Conservation (phyloP, 2,329 filamentous ascomycete genomes). For the Nemania sp. region DNA sequence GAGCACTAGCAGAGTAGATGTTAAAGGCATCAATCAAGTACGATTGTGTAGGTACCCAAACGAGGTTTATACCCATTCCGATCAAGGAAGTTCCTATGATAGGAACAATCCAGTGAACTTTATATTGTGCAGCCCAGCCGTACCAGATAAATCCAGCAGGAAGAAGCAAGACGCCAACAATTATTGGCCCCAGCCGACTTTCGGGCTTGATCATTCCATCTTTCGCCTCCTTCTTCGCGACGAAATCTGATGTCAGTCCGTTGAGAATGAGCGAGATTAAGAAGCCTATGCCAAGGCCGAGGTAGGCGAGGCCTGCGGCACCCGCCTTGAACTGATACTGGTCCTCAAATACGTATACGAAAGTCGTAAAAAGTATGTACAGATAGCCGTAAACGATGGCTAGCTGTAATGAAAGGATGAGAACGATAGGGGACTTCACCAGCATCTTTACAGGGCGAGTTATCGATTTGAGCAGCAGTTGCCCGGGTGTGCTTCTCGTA, state of each 20-base stretch:
- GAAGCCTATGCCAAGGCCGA: conserved; percentile 60
- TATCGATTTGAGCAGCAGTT: conserved; percentile 53
- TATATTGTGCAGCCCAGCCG: conserved; percentile 39
- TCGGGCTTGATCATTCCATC: conserved; percentile 37
- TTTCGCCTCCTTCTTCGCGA: conserved; percentile 50
- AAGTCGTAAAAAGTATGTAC: conserved; percentile 49
- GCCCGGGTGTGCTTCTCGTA: conserved; percentile 47
- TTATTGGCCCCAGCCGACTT: conserved; percentile 25
- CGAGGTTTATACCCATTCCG: conserved; percentile 45
- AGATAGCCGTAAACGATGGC: conserved; percentile 51
- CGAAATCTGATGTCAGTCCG: conserved; percentile 42
- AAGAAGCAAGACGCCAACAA: conserved; percentile 29
- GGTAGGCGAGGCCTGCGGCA: conserved; percentile 56
- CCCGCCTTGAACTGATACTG: conserved; percentile 52
- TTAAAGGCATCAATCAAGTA: conserved; percentile 60
- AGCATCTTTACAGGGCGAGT: conserved; percentile 60
- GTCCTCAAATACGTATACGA: conserved; percentile 57
- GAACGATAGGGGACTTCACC: conserved; percentile 61
- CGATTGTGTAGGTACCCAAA: conserved; percentile 55
- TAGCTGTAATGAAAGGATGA: conserved; percentile 59
- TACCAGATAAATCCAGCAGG: conserved; percentile 42
- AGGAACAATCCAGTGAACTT: conserved; percentile 55
- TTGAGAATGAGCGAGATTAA: conserved; percentile 37
- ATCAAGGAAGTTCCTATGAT: conserved; percentile 53
- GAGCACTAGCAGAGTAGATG: conserved; percentile 45